Evolutionary conservation across 179 eudicot genomes (phyloP).

Genomic region (Heliamphora pulchella): DNA sequence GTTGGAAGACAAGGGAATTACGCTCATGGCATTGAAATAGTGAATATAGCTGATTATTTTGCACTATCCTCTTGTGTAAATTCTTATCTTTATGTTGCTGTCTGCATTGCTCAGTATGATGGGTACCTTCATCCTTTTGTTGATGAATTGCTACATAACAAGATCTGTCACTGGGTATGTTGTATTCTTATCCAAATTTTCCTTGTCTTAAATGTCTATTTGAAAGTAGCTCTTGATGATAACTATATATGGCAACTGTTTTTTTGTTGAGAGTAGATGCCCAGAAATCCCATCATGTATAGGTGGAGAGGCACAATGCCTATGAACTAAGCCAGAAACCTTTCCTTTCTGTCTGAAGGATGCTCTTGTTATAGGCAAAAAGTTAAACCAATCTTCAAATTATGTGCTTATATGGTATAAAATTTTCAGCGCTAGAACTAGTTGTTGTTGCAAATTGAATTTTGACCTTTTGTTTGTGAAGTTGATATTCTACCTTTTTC

Average conservation of each 20-base stretch:
- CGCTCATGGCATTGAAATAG: conserved; percentile 97
- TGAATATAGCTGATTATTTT: conserved; percentile 92
- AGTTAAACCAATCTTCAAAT: background rate
- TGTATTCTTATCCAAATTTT: background rate
- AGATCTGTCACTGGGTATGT: conserved; percentile 98
- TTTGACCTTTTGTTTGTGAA: background rate
- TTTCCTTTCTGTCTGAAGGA: background rate
- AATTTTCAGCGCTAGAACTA: background rate
- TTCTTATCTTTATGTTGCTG: conserved; percentile 84
- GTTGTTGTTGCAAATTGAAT: background rate
- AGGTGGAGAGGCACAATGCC: conserved; percentile 6
- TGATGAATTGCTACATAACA: conserved; percentile 74
- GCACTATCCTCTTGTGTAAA: conserved; percentile 78
- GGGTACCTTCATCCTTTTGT: conserved; percentile 78
- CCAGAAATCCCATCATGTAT: background rate
- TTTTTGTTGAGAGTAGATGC: background rate
- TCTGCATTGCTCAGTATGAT: conserved; percentile 78
- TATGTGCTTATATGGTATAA: background rate
- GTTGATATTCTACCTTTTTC: background rate
- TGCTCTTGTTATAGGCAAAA: background rate
- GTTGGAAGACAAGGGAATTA: conserved; percentile 95
- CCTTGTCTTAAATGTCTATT: background rate
- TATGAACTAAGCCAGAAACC: background rate
- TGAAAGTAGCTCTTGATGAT: background rate
- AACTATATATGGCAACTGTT: background rate